Evolutionary conservation across 805 yeast genomes (phyloP).

Genomic region (Schwanniomyces occidentalis): DNA sequence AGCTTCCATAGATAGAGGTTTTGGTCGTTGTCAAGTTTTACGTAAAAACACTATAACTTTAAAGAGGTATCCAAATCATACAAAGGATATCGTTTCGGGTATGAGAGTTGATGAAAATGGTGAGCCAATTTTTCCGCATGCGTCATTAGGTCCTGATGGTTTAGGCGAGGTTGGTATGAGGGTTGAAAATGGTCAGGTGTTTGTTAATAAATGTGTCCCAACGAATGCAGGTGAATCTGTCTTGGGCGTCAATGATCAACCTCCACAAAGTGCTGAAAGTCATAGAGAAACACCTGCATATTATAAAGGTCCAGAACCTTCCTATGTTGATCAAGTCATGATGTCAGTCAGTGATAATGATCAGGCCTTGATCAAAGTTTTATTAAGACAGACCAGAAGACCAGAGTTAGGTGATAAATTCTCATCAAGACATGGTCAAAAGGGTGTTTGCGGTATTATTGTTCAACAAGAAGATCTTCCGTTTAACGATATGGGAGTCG

Average conservation of each 20-base stretch:
- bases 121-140: slow-evolving; percentile 83
- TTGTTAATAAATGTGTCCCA: slow-evolving; percentile 91
- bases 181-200: slow-evolving; percentile 90
- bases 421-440: slow-evolving; percentile 97
- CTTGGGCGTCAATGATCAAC: slow-evolving; percentile 37
- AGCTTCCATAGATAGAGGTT: slow-evolving; percentile 92
- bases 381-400: slow-evolving; percentile 91
- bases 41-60: slow-evolving; percentile 87
- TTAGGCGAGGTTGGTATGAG: slow-evolving; percentile 93
- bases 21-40: slow-evolving; percentile 95
- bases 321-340: slow-evolving; percentile 96
- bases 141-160: slow-evolving; percentile 90
- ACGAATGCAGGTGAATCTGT: slow-evolving; percentile 74
- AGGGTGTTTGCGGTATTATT: slow-evolving; percentile 98
- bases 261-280: slow-evolving; percentile 45
- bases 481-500: slow-evolving; percentile 86
- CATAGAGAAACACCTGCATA: slow-evolving; percentile 89
- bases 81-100: slow-evolving; percentile 89
- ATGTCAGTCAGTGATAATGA: slow-evolving; percentile 95
- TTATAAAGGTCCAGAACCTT: slow-evolving; percentile 93
- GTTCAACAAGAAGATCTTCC: slow-evolving; percentile 97
- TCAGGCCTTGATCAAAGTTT: slow-evolving; percentile 88
- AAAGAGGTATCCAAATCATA: slow-evolving; percentile 91
- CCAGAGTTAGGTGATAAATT: slow-evolving; percentile 98
- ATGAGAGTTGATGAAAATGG: slow-evolving; percentile 83